Base-by-base conservation (phyloP, 768 basidiomycete species). In the Leccinum sublutescens region DNA sequence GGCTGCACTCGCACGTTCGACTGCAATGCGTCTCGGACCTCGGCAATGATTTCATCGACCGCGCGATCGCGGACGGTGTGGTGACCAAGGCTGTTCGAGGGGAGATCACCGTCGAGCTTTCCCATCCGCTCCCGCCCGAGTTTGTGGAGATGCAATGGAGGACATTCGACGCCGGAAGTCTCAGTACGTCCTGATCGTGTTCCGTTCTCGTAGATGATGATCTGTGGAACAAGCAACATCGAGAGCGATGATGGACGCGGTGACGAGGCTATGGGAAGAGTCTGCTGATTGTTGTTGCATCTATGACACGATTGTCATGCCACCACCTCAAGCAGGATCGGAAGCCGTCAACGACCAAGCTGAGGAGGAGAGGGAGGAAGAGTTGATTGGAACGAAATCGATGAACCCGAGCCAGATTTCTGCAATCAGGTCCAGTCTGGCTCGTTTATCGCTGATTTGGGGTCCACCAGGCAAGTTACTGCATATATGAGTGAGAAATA, bases 1-100 rank as follows among this genome's bases (percentile, higher is more conserved):
- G 86, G 2, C 71, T 88, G n/a, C 85, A 87, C 63, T 86, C 83
- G 5, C 86, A 88, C 69, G 81, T 88, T 31, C 80, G 87, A 15
- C 70, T 88, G 4, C 82, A 82, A 63, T 82, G 85, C 6, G 78
- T 82, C 0, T 86, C 85, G 1, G 79, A 79, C 57, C 76, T 83
- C 0, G 78, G 82, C 25, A 82, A 85, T 56, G 74, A 76, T 21
- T 80, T 77, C 74, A 66, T 80, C 6, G 73, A 77, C 21, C 67
- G 76, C 0, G 75, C 79, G 0, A 75, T 86, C 7, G 63, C 87
- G 34, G 87, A 87, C 62, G 87, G 84, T 0, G 66, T 86, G n/a
- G 85, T 87, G n/a, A 71, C 78, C 12, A 76, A 80, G 52, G 78
- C 83, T 1, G 54, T 67, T 33, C 79, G 79, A 57, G 86, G 86